These are phyloP conservation scores for Nemania diffusa DNA, from an alignment of 2,329 filamentous ascomycete species.

Conservation along the genomic window DNA sequence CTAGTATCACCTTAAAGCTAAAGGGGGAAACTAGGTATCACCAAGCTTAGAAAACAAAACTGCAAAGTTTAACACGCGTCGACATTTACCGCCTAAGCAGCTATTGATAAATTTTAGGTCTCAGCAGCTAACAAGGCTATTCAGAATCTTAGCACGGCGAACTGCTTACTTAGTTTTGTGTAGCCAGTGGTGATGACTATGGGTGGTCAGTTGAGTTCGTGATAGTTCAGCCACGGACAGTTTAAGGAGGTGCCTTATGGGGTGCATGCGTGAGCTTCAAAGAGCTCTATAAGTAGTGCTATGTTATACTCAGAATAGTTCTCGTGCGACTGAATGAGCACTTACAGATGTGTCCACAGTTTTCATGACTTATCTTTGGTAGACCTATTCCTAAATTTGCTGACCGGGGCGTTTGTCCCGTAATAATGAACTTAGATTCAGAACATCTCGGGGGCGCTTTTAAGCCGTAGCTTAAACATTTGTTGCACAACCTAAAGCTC, in stretches of 20 bases:
- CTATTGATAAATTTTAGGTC: not conserved
- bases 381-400: no score
- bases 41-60: not conserved
- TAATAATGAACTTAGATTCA: no score
- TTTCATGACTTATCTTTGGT: not conserved
- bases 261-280: no score
- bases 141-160: not conserved
- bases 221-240: no score
- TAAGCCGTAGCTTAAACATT: not conserved
- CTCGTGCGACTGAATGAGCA: not conserved
- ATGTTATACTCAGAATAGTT: not conserved
- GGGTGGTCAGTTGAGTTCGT: no score
- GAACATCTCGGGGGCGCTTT: no score
- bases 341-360: not conserved
- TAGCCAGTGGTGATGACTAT: not conserved
- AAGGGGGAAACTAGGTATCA: not conserved
- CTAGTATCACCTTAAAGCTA: not conserved
- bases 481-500: not conserved
- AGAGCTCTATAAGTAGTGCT: not conserved
- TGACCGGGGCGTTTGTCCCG: no score
- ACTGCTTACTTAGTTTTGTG: not conserved
- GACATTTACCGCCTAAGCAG: no score
- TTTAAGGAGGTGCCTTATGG: no score
- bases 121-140: not conserved
- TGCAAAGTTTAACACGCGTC: not conserved